These are phyloP conservation scores for Albophoma yamanashiensis DNA, from an alignment of 2,329 filamentous ascomycete genomes.

Conservation along the genomic window DNA sequence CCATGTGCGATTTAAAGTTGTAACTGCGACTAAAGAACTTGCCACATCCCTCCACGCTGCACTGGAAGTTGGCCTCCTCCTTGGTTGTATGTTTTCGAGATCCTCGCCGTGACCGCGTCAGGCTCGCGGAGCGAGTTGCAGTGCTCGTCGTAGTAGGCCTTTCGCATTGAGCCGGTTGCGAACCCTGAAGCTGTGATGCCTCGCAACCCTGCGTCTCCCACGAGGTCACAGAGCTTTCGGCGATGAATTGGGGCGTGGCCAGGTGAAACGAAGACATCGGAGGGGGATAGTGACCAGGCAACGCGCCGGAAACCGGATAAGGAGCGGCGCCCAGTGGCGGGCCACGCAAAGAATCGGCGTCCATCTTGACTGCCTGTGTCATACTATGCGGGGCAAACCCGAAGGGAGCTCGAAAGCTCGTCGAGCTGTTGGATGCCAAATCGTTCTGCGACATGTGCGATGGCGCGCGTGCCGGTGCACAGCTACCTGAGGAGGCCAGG, in stretches of 20 bases:
- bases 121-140: neutral
- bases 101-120: conserved; percentile 4
- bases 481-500: neutral
- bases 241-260: neutral
- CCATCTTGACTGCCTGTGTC: neutral
- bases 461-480: neutral
- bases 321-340: neutral
- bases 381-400: neutral
- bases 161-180: neutral
- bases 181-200: neutral
- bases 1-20: conserved; percentile 79
- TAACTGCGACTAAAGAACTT: conserved; percentile 75
- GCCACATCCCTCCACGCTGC: conserved; percentile 57
- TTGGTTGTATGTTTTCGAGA: conserved; percentile 48
- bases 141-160: neutral
- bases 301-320: neutral
- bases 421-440: neutral
- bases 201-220: neutral
- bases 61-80: conserved; percentile 62
- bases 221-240: neutral
- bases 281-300: neutral
- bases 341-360: neutral
- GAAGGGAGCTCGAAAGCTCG: neutral
- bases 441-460: neutral
- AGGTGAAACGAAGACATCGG: neutral